A percentile compares a stretch with the other conserved stretches of the same genome.
These are phyloP conservation scores for Oryza australiensis DNA, from an alignment of 176 grass and related monocot genomes.

Conservation along the genomic window DNA sequence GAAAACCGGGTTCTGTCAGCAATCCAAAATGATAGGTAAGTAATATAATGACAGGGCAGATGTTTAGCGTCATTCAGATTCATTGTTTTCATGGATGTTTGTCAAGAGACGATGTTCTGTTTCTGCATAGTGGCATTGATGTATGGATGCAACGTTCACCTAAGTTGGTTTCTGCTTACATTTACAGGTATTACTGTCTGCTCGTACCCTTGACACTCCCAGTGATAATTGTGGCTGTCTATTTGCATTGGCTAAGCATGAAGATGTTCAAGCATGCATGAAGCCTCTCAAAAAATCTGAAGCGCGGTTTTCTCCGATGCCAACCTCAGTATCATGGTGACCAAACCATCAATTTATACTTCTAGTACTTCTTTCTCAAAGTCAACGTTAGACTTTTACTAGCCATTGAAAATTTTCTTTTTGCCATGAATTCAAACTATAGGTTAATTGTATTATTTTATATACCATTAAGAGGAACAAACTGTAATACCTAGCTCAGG, in stretches of 20 bases:
- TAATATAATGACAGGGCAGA: neutral
- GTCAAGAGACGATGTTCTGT: neutral
- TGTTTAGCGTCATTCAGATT: neutral
- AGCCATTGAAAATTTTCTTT: neutral
- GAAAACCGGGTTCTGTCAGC: constrained; percentile 42
- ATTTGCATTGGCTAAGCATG: constrained; percentile 88
- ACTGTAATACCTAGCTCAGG: no score
- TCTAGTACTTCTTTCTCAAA: neutral
- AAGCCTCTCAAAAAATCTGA: constrained; percentile 7
- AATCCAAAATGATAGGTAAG: constrained; percentile 56
- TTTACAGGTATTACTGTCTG: constrained; percentile 74
- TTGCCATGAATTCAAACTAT: neutral
- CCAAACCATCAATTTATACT: neutral
- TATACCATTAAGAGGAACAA: no score
- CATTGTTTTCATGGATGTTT: neutral
- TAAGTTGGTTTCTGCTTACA: neutral
- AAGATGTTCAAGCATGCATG: constrained; percentile 89
- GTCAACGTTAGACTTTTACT: neutral
- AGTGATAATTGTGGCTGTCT: constrained; percentile 60
- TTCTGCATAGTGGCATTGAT: neutral
- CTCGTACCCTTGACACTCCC: constrained; percentile 70
- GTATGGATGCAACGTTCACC: neutral
- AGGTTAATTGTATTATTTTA: neutral
- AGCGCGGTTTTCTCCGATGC: neutral
- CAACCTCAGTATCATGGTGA: neutral